Evolutionary conservation across 2,329 filamentous ascomycete genomes (phyloP), one percentile per base, ranked within the genome.

Genomic region (Aplosporella prunicola): DNA sequence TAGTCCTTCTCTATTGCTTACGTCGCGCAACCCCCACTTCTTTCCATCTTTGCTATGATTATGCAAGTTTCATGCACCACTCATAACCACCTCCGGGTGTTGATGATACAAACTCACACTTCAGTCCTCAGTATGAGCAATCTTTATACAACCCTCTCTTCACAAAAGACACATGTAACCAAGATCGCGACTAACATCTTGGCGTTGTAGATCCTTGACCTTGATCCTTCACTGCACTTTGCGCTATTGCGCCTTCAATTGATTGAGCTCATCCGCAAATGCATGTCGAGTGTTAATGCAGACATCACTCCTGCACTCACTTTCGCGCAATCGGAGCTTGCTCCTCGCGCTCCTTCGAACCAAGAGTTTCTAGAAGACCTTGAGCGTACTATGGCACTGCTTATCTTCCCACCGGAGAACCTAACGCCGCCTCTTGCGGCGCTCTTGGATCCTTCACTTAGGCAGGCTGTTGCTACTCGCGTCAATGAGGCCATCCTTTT

Each of bases 1-100:
- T 78, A 64, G 83, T 60, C 34, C 31, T 16, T 34, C 26, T 29
- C 30, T 16, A 31, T 27, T n/a, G n/a, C n/a, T n/a, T n/a, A n/a
- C n/a, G n/a, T n/a, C n/a, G n/a, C n/a, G n/a, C 14, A 18, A 20
- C 43, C 39, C 16, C 22, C n/a, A 14, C 22, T n/a, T n/a, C 25
- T 22, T 27, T 30, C 16, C 24, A 14, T 44, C 48, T 42, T 67
- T 75, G 72, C 74, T 64, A 88, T 91, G 91, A 98, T 98, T 94
- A 94, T 71, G 84, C 71, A 40, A 82, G 72, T 88, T 78, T 93
- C 89, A 98, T 98, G 91, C 91, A 98, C 91, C 91, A 98, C 91
- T 87, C 91, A 86, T 91, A 96, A 76, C 20, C 71, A 73, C 77
- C 78, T 75, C 70, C 71, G 76, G 78, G 79, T 76, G 65, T 76